Base-by-base conservation (phyloP, 108 stramenopile genomes). In the Cyclotella cryptica region DNA sequence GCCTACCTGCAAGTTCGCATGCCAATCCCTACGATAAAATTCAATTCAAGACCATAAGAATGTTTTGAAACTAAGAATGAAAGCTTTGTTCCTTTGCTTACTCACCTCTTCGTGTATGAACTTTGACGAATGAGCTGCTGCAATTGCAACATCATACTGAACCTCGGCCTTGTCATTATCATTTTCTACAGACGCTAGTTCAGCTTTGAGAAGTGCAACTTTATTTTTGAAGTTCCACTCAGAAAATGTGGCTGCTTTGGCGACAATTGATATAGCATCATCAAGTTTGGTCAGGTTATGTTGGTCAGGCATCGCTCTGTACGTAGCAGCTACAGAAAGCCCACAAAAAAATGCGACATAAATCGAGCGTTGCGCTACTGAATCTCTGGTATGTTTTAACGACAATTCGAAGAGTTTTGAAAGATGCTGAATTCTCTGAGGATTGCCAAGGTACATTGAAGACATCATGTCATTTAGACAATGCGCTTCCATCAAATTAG, bases 81-180 rank as follows among this genome's bases (percentile, higher is more conserved):
- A 7, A 55, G 24, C 13, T 55, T 18, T 7, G 18, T n/a, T n/a
- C n/a, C n/a, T n/a, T n/a, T n/a, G n/a, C n/a, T n/a, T n/a, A 21
- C 62, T 43, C 24, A 55, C 55, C 55, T 55, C 55, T 26, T 66
- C 66, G 24, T 66, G 43, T 15, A 45, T 24, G 26, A 66, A 66
- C 35, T 66, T 66, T 10, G 66, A 44, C 1, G 43, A 27, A 28
- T 21, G 42, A 28, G 66, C 66, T 14, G 66, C 43, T 39, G 27
- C 9, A n/a, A 66, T 47, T 1, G 66, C 44, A 8, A 19, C 45
- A 44, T 45, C 42, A 47, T 66, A 66, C n/a, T 39, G 18, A 19
- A 17, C 13, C 26, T 45, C 21, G 6, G 46, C 66, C 46, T 62
- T 35, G n/a, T 26, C 1, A 8, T 55, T 8, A 26, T 55, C 24